Percentiles rank a stretch among this genome's conserved stretches.
These are phyloP conservation scores for Mortierella sp. DNA, from an alignment of 371 early-diverging fungal species.

Conservation along the genomic window DNA sequence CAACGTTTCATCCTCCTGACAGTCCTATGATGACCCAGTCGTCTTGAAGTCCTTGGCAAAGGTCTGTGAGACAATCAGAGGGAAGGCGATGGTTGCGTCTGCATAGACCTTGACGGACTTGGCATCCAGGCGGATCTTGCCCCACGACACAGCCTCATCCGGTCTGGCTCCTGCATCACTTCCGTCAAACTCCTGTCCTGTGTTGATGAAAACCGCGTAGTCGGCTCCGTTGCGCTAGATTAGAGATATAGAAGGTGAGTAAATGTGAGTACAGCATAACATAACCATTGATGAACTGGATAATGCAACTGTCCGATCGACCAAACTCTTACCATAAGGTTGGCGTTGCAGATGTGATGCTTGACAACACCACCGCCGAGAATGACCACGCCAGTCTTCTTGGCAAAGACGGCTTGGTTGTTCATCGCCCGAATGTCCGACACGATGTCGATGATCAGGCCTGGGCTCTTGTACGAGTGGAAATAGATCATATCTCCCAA, in stretches of 20 bases:
- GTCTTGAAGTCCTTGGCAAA: constrained; percentile 77
- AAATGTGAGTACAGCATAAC: background rate
- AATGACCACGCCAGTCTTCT: constrained; percentile 98
- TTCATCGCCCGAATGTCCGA: constrained; percentile 97
- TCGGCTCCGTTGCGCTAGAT: constrained; percentile 97
- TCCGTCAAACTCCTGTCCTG: constrained; percentile 99
- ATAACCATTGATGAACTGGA: background rate
- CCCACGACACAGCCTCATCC: constrained; percentile 99
- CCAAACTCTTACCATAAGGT: constrained; percentile 86
- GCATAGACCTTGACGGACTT: constrained; percentile 95
- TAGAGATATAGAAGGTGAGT: background rate
- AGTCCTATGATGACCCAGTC: constrained; percentile 2
- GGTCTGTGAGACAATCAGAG: constrained; percentile 94
- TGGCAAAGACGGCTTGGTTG: constrained; percentile 93
- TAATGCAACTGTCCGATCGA: background rate
- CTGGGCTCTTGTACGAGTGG: constrained; percentile 96
- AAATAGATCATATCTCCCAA: constrained; percentile 99
- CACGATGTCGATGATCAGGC: constrained; percentile 96
- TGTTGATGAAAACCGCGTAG: constrained; percentile 98
- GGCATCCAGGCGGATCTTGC: constrained; percentile 95
- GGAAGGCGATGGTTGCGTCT: constrained; percentile 98
- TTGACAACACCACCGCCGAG: constrained; percentile 99
- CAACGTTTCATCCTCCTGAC: background rate
- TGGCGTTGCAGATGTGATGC: constrained; percentile 99
- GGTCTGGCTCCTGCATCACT: constrained; percentile 99